Base-by-base conservation (phyloP, 305 asterid genomes). In the Fraxinus sp. region DNA sequence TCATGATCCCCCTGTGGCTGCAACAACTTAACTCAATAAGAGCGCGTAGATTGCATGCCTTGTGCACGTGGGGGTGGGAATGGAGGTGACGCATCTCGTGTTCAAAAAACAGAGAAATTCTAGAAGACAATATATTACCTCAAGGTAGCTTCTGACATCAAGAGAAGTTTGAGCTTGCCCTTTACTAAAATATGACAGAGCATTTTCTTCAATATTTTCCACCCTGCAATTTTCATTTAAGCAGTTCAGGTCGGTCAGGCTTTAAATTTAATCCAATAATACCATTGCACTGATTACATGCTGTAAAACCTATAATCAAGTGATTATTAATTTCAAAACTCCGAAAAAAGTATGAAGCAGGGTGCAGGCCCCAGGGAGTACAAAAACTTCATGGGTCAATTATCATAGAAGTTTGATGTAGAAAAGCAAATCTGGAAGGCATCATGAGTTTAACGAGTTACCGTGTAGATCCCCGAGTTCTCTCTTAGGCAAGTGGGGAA, bases 201-300 rank as follows among this genome's bases (percentile, higher is more conserved):
- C 97, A 84, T 92, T 90, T 87, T 94, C 98, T 86, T 95, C 99
- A 24, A 95, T 94, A 76, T 88, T 90, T 39, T 93, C 97, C 89
- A 95, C 88, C 91, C 98, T 95, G 92, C 80, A 83, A 39, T 62
- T 39, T 76, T 82, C 52, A 0, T 46, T 79, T 70, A 80, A 78
- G 66, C 76, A 77, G 74, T 79, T 79, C 62, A 68, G 24, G 32
- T 26, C 14, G 18, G 30, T 37, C 73, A 14, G 18, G 20, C 18
- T 39, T 64, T 55, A 35, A 78, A 44, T 70, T 80, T 49, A 41
- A 73, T 35, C 46, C 46, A 24, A 26, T 22, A 68, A 22, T 18
- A 68, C 73, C 20, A 46, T 55, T 7, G 28, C 28, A 75, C 16
- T 28, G 26, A 18, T 33, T 59, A 9, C 30, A 41, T 11, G 36